phyloP scores from a whole-genome alignment of 306 rosid species.

The Calophaca sinica region DNA sequence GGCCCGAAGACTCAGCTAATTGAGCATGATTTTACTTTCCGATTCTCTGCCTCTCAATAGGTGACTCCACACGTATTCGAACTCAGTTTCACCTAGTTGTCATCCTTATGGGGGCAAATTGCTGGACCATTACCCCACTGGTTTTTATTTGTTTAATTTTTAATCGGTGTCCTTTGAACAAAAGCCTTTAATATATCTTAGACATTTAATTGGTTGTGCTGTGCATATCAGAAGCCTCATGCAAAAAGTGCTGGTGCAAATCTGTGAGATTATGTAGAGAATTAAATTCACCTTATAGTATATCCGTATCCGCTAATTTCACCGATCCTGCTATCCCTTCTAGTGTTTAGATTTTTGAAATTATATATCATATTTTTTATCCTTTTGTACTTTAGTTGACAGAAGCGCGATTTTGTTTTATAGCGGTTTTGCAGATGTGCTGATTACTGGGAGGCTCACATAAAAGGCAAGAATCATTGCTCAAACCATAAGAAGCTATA shows the following conservation, averaged over 20 bases:
- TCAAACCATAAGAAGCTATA: constrained; percentile 32
- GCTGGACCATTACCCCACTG: no score
- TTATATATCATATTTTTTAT: constrained; percentile 12
- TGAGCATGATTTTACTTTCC: no score
- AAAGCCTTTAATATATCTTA: no score
- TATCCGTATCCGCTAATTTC: background rate
- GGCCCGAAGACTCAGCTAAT: no score
- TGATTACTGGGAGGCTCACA: constrained; percentile 12
- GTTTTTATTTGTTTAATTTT: no score
- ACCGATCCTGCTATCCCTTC: background rate
- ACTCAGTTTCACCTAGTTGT: no score
- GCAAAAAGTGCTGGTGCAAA: background rate
- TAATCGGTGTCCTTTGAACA: no score
- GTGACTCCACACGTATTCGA: no score
- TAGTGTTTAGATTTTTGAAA: constrained; percentile 11
- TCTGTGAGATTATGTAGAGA: constrained; percentile 1
- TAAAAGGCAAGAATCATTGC: constrained; percentile 29
- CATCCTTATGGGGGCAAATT: no score
- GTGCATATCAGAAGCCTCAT: background rate
- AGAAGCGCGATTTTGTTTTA: constrained; percentile 41
- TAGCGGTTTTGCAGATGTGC: constrained; percentile 42
- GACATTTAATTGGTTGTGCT: no score
- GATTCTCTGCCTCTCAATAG: no score
- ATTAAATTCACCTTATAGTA: constrained; percentile 14
- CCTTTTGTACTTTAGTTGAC: constrained; percentile 46